Evolutionary conservation across 305 asterid species (phyloP).

Genomic region (Solanum chacoense): DNA sequence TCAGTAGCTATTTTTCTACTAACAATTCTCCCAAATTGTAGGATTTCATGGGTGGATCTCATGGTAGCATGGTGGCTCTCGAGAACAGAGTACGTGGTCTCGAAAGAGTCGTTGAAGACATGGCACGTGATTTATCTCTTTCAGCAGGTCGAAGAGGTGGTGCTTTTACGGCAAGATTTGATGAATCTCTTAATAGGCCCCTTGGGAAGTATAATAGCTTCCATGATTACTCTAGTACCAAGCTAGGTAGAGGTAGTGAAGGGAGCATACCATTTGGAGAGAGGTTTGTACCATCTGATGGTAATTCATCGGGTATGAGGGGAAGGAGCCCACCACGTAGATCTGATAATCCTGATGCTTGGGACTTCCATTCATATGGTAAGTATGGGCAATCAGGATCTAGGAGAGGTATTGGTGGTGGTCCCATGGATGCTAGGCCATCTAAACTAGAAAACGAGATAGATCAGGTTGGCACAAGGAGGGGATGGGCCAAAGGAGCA

Average conservation of each 20-base stretch:
- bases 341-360: slow-evolving; percentile 50
- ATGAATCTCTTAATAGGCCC: slow-evolving; percentile 59
- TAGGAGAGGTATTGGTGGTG: slow-evolving; percentile 43
- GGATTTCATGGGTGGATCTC: slow-evolving; percentile 99
- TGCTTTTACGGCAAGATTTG: slow-evolving; percentile 42
- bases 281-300: slow-evolving; percentile 54
- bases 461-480: slow-evolving; percentile 55
- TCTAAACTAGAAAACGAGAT: slow-evolving; percentile 56
- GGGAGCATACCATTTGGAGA: slow-evolving; percentile 59
- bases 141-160: slow-evolving; percentile 68
- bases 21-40: slow-evolving; percentile 23
- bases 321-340: slow-evolving; percentile 75
- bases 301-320: slow-evolving; percentile 45
- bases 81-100: slow-evolving; percentile 94
- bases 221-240: slow-evolving; percentile 66
- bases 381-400: slow-evolving; percentile 61
- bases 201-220: slow-evolving; percentile 69
- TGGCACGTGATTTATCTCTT: slow-evolving; percentile 86
- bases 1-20: slow-evolving; percentile 10
- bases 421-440: slow-evolving; percentile 35
- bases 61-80: slow-evolving; percentile 91
- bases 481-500: slow-evolving; percentile 78
- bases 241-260: slow-evolving; percentile 55
- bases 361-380: slow-evolving; percentile 64
- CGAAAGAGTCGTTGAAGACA: slow-evolving; percentile 95